phyloP scores from a whole-genome alignment of 306 rosid genomes.

The Quercus robur region DNA sequence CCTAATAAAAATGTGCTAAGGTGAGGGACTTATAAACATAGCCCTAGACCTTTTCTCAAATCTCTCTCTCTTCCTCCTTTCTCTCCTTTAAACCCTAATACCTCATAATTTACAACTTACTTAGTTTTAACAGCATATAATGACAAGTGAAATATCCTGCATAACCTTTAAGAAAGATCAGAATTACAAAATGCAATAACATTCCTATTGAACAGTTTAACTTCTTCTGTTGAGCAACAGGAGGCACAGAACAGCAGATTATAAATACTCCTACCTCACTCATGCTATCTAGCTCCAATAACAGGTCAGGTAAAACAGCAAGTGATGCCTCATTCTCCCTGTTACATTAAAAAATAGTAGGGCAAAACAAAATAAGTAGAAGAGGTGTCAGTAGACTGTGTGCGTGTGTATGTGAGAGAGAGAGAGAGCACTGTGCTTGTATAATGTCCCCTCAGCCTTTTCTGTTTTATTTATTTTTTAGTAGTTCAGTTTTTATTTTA shows the following conservation, averaged over 20 bases:
- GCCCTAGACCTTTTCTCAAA: too few species aligned
- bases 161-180: background rate
- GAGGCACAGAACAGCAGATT: constrained; percentile 9
- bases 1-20: too few species aligned
- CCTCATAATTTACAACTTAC: too few species aligned
- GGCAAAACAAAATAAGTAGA: background rate
- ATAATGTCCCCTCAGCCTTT: background rate
- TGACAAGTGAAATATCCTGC: background rate
- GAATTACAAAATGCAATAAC: background rate
- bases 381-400: background rate
- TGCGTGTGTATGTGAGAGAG: background rate
- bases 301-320: constrained; percentile 90
- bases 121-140: background rate
- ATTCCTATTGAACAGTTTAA: background rate
- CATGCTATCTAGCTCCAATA: constrained; percentile 86
- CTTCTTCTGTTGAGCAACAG: background rate
- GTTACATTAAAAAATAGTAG: constrained; percentile 19
- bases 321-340: constrained; percentile 99
- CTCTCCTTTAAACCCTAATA: too few species aligned
- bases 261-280: constrained; percentile 62
- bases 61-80: too few species aligned
- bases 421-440: background rate
- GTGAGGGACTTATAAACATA: too few species aligned
- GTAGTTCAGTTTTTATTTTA: background rate
- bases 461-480: background rate